These are phyloP conservation scores for Fabrea salina DNA, from an alignment of 169 alveolate species.

Conservation along the genomic window DNA sequence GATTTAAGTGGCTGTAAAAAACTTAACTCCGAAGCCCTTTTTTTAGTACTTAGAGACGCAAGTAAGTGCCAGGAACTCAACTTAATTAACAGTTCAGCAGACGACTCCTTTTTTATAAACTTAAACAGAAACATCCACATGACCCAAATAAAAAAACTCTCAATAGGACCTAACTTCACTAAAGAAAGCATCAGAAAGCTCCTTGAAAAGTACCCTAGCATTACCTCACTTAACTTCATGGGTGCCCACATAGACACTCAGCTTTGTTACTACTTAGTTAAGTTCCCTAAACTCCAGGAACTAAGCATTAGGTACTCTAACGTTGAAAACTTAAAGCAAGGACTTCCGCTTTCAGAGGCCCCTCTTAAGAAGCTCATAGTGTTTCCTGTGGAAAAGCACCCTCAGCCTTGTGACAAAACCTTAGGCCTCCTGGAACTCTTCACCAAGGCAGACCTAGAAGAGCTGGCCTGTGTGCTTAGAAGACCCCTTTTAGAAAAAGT, in stretches of 20 bases:
- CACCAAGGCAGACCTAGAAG: not conserved
- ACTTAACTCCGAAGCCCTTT: not conserved
- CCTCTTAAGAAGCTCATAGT: not conserved
- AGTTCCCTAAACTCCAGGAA: not conserved
- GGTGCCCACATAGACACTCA: not conserved
- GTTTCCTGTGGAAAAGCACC: not conserved
- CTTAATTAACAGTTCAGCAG: not conserved
- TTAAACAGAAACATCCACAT: not conserved
- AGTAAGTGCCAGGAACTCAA: not conserved
- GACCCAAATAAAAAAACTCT: not conserved
- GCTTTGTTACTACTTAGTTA: not conserved
- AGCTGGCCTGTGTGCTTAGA: not conserved
- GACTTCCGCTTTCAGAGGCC: not conserved
- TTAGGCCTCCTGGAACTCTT: not conserved
- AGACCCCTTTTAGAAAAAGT: not conserved
- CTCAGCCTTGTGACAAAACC: not conserved
- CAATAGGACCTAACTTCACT: not conserved
- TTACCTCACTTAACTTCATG: not conserved
- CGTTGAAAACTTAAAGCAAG: not conserved
- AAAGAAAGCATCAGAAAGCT: not conserved
- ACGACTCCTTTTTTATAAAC: not conserved
- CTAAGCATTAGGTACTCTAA: not conserved
- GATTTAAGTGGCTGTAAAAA: conserved; percentile 7
- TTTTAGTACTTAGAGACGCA: not conserved
- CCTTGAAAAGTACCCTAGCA: not conserved